Evolutionary conservation across 441 rosid species (phyloP).

Genomic region (Croton laevigatus): DNA sequence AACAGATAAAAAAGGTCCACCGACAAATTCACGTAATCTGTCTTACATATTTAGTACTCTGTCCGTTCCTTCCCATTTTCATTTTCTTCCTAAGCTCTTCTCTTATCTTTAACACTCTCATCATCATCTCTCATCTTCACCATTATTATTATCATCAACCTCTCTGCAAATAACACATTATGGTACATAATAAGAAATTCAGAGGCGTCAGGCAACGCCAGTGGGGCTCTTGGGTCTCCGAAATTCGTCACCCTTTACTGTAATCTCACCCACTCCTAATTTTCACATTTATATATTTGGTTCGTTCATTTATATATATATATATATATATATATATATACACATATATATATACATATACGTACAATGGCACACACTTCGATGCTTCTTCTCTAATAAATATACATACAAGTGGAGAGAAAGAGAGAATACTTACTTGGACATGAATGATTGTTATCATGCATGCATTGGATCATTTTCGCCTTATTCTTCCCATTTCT

Average conservation of each 20-base stretch:
- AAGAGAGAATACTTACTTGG: no score
- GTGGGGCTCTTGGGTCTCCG: slow-evolving; percentile 97
- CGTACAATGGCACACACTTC: no score
- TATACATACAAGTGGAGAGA: no score
- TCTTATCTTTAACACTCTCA: slow-evolving; percentile 1
- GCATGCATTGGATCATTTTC: no score
- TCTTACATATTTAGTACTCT: slow-evolving; percentile 14
- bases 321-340: not conserved
- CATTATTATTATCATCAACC: slow-evolving; percentile 25
- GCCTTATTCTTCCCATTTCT: no score
- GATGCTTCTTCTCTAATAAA: no score
- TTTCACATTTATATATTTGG: not conserved
- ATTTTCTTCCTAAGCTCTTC: not conserved
- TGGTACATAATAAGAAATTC: slow-evolving; percentile 73
- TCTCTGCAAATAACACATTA: slow-evolving; percentile 29
- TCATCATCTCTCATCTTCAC: not conserved
- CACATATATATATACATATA: no score
- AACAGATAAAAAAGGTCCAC: no score
- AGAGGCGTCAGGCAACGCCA: slow-evolving; percentile 91
- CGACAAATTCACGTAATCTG: slow-evolving; percentile 29
- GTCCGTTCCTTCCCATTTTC: not conserved
- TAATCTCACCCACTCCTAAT: slow-evolving; percentile 31
- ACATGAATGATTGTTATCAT: no score
- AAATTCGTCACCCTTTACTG: slow-evolving; percentile 84
- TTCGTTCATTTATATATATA: not conserved